Evolutionary conservation across 768 basidiomycete species (phyloP), one percentile per base, ranked within the genome.

Genomic region (Trametes cinnabarina): DNA sequence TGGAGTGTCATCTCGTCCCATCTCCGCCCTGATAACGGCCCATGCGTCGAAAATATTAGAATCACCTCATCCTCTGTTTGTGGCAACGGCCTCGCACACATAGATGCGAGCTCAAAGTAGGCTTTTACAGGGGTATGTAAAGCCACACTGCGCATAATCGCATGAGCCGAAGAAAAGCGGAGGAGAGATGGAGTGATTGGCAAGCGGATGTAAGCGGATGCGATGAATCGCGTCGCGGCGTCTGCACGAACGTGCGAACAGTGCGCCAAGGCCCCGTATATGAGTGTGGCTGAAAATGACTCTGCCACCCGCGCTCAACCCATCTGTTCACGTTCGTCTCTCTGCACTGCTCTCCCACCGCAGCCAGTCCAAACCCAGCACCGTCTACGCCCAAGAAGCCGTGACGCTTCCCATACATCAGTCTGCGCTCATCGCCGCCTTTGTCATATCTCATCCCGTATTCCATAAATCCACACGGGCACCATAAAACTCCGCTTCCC

Each of bases 211-310:
- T 55, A 51, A 55, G 59, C 58, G 58, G 58, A 54, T 54, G 46
- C 49, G 54, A 40, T 47, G 54, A 41, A 47, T 55, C 46, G 26
- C 52, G 23, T 55, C 49, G 53, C n/a, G n/a, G n/a, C n/a, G n/a
- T n/a, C n/a, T n/a, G 53, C 48, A 60, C 59, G 59, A 60, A 60
- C 59, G 59, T 60, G 59, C 59, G 59, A 60, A 60, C 32, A 50
- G 22, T 51, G 48, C 59, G 59, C 59, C 53, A 51, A 60, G 42
- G 53, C 49, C 23, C 37, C 41, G 44, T 54, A 60, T 55, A 60
- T 49, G 25, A 54, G 46, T 54, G 58, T 58, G 57, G 57, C 57
- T 58, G 57, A 41, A 51, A 57, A 60, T 60, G 59, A 60, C 59
- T 60, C 59, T 32, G 30, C 30, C 30, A 32, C 30, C 44, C 42